These are phyloP conservation scores for Neurospora pannonica DNA, from an alignment of 495 filamentous ascomycete genomes.

Conservation along the genomic window DNA sequence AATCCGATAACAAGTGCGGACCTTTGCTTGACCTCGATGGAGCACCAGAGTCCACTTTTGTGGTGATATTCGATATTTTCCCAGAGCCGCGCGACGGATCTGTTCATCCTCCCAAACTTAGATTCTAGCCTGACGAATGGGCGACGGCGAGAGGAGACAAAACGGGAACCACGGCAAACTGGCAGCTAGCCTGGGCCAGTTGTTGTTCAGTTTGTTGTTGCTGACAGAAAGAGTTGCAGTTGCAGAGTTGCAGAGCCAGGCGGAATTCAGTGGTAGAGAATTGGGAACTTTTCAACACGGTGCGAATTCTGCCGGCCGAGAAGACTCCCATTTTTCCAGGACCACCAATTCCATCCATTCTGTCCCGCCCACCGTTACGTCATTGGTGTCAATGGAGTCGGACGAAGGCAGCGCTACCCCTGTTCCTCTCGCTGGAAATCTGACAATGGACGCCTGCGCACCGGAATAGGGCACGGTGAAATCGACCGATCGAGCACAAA, in stretches of 20 bases:
- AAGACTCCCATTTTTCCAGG: conserved; percentile 9
- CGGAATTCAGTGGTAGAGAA: not conserved
- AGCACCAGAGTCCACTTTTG: not conserved
- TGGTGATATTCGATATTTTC: not conserved
- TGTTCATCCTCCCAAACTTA: not conserved
- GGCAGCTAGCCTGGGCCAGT: not conserved
- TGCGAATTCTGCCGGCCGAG: conserved; percentile 5
- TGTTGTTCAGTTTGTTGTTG: not conserved
- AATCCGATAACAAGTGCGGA: not conserved
- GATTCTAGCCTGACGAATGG: not conserved
- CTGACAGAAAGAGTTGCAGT: not conserved
- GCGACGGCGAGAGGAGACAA: not conserved
- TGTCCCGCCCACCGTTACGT: conserved; percentile 19
- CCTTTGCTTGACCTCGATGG: not conserved
- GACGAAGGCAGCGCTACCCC: conserved; percentile 13
- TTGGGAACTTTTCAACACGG: conserved; percentile 16
- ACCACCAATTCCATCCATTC: conserved; percentile 15
- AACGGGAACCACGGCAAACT: not conserved
- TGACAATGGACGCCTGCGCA: not conserved
- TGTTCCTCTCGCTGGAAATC: not conserved
- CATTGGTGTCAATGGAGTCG: conserved; percentile 18
- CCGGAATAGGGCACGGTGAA: not conserved
- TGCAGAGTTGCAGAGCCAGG: not conserved
- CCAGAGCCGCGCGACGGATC: not conserved
- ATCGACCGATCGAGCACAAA: not conserved